Conservation (phyloP, 192 early-diverging fungal species). For the Backusella sp. region DNA sequence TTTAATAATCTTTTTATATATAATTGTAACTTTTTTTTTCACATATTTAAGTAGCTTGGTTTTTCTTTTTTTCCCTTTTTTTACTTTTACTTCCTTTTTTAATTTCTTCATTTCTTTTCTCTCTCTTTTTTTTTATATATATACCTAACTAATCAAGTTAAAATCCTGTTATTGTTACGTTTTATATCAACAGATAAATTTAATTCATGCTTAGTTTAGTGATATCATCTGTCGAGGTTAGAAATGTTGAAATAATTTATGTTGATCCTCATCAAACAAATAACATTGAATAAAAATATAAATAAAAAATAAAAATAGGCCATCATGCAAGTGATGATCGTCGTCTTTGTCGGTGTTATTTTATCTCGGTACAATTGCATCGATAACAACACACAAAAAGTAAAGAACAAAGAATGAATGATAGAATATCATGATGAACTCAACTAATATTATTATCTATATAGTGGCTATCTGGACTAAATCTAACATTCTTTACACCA, state of each 20-base stretch:
- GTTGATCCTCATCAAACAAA: not conserved
- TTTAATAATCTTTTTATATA: not conserved
- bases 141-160: not conserved
- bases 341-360: constrained; percentile 21
- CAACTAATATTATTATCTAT: too few relatives aligned
- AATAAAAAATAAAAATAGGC: constrained; percentile 13
- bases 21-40: not conserved
- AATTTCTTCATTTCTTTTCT: not conserved
- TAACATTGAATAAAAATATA: not conserved
- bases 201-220: not conserved
- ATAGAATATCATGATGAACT: not conserved
- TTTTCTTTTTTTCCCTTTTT: not conserved
- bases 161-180: not conserved
- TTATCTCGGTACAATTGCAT: constrained; percentile 24
- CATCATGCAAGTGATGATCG: constrained; percentile 32
- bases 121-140: not conserved
- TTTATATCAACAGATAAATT: not conserved
- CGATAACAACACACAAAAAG: constrained; percentile 27
- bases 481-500: constrained; percentile 73
- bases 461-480: constrained; percentile 57
- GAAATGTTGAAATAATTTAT: too few relatives aligned
- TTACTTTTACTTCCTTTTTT: not conserved
- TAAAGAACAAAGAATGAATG: not conserved
- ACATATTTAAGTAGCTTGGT: not conserved
- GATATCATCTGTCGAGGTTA: constrained; percentile 1